Percentiles rank a stretch among this genome's conserved stretches.
These are phyloP conservation scores for Colletotrichum zoysiae DNA, from an alignment of 2,329 filamentous ascomycete genomes.

Conservation along the genomic window DNA sequence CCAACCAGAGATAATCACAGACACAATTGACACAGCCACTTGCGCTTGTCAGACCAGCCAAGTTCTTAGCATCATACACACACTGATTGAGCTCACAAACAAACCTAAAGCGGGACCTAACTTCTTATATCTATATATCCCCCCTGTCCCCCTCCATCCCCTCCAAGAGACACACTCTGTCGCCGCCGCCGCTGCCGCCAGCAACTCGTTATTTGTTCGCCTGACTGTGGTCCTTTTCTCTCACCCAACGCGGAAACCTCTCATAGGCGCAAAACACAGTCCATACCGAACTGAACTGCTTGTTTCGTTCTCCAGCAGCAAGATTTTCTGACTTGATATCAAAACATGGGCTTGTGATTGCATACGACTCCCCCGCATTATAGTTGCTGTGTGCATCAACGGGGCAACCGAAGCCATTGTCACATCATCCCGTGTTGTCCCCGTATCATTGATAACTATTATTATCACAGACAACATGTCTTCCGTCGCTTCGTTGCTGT, in stretches of 20 bases:
- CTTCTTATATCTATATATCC: neutral
- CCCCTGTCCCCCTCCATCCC: no score
- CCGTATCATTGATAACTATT: neutral
- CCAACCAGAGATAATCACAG: neutral
- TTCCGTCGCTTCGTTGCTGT: constrained; percentile 22
- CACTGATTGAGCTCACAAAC: neutral
- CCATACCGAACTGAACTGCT: neutral
- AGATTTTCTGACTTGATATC: neutral
- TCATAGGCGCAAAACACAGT: neutral
- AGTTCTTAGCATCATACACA: neutral
- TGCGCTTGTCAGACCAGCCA: neutral
- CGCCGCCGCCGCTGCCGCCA: neutral
- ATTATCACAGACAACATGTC: constrained; percentile 18
- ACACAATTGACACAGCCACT: neutral
- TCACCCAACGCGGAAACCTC: no score
- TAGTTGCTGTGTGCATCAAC: neutral
- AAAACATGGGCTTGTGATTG: neutral
- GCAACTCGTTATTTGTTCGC: neutral
- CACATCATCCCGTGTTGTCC: neutral
- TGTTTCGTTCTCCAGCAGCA: no score
- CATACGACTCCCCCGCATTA: neutral
- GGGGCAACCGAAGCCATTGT: neutral
- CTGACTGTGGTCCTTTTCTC: neutral
- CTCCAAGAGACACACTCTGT: neutral
- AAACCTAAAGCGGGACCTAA: neutral